phyloP scores from a whole-genome alignment of 1,284 basidiomycete genomes.

The Apiotrichum sp. region DNA sequence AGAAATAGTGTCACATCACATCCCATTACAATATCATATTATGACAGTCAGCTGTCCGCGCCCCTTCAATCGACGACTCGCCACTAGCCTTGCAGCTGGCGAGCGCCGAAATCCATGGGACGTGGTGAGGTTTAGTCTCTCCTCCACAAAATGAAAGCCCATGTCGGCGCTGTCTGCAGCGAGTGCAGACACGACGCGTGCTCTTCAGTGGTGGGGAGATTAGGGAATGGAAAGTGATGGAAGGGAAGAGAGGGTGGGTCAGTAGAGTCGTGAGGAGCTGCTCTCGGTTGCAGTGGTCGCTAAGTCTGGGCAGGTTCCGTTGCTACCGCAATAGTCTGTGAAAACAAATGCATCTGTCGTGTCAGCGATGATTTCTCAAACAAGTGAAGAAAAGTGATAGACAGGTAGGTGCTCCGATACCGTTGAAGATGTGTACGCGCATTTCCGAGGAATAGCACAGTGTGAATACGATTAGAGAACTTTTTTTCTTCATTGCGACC shows the following conservation, averaged over 20 bases:
- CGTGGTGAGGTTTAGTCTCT: constrained; percentile 24
- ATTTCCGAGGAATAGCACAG: constrained; percentile 42
- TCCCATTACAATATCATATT: no score
- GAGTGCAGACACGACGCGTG: constrained; percentile 19
- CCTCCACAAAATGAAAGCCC: constrained; percentile 32
- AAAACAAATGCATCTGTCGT: constrained; percentile 12
- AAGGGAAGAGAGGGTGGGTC: not conserved
- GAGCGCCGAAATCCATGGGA: constrained; percentile 41
- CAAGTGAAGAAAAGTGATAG: not conserved
- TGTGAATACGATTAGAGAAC: constrained; percentile 48
- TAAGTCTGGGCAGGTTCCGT: no score
- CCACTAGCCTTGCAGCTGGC: constrained; percentile 7
- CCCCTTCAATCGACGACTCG: not conserved
- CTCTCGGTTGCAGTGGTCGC: no score
- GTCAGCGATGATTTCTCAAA: constrained; percentile 7
- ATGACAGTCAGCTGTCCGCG: not conserved
- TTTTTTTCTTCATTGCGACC: constrained; percentile 37
- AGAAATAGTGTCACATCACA: no score
- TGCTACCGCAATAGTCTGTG: no score
- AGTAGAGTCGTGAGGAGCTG: not conserved
- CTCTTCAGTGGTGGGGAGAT: constrained; percentile 37
- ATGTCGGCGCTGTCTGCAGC: constrained; percentile 17
- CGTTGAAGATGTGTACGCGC: constrained; percentile 43
- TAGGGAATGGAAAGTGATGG: not conserved
- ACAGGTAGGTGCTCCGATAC: constrained; percentile 38